phyloP scores from a whole-genome alignment of 1,284 basidiomycete species.

The Salmacisia buchloeana region DNA sequence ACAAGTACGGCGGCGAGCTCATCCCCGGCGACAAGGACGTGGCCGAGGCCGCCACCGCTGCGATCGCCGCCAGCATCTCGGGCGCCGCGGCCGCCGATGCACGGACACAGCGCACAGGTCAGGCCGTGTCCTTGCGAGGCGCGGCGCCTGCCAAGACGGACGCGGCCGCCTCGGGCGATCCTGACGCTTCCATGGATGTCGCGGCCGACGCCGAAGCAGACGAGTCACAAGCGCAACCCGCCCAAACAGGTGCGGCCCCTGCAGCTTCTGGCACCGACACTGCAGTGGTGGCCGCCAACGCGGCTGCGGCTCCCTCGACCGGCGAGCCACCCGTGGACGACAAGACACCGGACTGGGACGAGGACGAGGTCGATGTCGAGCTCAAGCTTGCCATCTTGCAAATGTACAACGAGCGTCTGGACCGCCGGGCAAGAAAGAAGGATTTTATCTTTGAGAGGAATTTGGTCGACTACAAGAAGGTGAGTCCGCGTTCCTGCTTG shows the following conservation, averaged over 20 bases:
- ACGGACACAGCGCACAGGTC: background rate
- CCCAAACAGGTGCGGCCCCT: background rate
- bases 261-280: background rate
- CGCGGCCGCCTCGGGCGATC: background rate
- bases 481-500: conserved; percentile 48
- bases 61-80: conserved; percentile 9
- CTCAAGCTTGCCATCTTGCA: conserved; percentile 86
- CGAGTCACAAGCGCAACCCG: conserved; percentile 3
- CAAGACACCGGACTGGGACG: conserved; percentile 59
- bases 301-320: conserved; percentile 16
- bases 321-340: conserved; percentile 21
- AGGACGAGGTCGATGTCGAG: conserved; percentile 70
- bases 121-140: background rate
- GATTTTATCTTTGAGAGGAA: conserved; percentile 89
- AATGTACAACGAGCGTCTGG: conserved; percentile 87
- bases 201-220: background rate
- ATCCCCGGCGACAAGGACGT: conserved; percentile 30
- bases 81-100: conserved; percentile 1
- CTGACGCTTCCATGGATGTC: conserved; percentile 1
- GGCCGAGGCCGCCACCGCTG: conserved; percentile 52
- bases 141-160: background rate
- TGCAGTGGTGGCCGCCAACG: background rate
- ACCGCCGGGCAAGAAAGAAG: conserved; percentile 79
- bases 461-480: conserved; percentile 88
- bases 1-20: conserved; percentile 73